Base-by-base conservation (phyloP, 768 basidiomycete genomes). In the Trametes sanguinea region DNA sequence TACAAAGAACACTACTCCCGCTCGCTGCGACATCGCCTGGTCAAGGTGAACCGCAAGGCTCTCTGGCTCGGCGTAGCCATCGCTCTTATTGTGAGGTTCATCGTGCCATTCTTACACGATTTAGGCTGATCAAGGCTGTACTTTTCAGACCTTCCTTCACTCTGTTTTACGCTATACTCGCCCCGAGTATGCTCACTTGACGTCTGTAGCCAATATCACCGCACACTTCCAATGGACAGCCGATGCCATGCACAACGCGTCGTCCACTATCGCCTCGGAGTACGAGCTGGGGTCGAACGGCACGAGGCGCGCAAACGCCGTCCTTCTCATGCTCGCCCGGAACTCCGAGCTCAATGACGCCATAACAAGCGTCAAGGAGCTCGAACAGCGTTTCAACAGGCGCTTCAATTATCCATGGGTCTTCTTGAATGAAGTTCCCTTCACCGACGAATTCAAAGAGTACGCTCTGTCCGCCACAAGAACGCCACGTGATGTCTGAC, bases 351-450 rank as follows among this genome's bases (percentile, higher is more conserved):
- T 88, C 9, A 65, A 80, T 14, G 79, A 80, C 16, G 82, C 87
- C 50, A 73, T 89, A 57, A 74, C 75, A 43, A 89, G 87, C 61
- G 85, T 94, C 65, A 82, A 83, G 63, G 83, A 89, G 72, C 75
- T 94, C 75, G 96, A 98, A 75, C 88, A 92, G 68, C 79, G 90
- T 39, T 97, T 97, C 78, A 97, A 97, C 75, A 76, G 79, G 37
- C 83, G 81, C 60, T 89, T 84, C 66, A 80, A 83, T n/a, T 96
- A 97, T 70, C 92, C 93, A 5, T 96, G 91, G 73, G 87, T 93
- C 33, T 90, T 97, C 74, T 77, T 98, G 62, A 96, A 96, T 70
- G 94, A 97, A 48, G 83, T 85, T 64, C 84, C 85, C 0, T 95
- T 96, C 73, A 79, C 82, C 8, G 84, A 88, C 0, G 81, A 84